These are phyloP conservation scores for Cinnamomum chago DNA, from an alignment of 164 flowering plant species.

Conservation along the genomic window DNA sequence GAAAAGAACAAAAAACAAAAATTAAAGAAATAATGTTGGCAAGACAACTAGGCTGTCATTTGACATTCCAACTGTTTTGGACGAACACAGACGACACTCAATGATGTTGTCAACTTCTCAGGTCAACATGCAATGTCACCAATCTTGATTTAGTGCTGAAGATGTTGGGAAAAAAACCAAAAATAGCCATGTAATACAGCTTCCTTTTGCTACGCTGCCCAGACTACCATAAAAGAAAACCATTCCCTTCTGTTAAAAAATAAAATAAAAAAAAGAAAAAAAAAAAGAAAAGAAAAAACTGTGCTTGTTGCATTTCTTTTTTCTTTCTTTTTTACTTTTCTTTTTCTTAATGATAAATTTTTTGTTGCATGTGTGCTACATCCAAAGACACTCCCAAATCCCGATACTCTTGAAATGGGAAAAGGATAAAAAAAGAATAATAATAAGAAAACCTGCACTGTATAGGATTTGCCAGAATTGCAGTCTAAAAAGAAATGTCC, in stretches of 20 bases:
- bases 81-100: neutral
- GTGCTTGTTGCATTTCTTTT: too few species aligned
- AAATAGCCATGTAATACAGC: too few species aligned
- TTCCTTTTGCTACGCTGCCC: too few species aligned
- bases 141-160: neutral
- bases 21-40: neutral
- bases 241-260: too few species aligned
- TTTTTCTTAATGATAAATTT: neutral
- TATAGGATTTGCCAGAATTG: neutral
- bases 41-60: neutral
- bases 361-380: neutral
- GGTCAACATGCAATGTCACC: neutral
- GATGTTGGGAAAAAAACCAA: too few species aligned
- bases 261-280: too few species aligned
- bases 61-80: neutral
- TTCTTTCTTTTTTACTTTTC: too few species aligned
- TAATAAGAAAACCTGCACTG: neutral
- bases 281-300: too few species aligned
- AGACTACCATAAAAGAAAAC: too few species aligned
- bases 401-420: neutral
- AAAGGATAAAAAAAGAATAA: neutral
- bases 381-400: neutral
- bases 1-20: neutral
- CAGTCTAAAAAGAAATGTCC: neutral
- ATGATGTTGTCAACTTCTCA: neutral